phyloP scores from a whole-genome alignment of 2,329 filamentous ascomycete genomes.

The Ophiostoma piceae region DNA sequence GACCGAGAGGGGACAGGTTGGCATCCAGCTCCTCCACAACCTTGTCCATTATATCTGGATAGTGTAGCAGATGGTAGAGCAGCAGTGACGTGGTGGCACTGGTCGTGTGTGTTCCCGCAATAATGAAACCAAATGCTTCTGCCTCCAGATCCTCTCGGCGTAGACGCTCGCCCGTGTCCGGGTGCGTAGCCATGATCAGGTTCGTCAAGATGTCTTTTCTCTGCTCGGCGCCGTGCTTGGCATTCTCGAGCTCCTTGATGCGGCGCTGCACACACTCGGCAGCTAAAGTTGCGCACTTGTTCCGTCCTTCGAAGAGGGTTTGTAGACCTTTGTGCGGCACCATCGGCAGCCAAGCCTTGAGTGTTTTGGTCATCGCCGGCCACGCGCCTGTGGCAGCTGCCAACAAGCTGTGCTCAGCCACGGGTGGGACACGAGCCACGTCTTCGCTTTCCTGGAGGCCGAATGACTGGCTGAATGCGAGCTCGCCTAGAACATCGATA shows the following conservation, averaged over 20 bases:
- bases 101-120: conserved; percentile 36
- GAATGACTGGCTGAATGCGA: not conserved
- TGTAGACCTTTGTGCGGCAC: conserved; percentile 26
- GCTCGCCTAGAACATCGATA: not conserved
- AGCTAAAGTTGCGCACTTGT: conserved; percentile 23
- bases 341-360: conserved; percentile 25
- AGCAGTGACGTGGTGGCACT: conserved; percentile 32
- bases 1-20: not conserved
- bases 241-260: conserved; percentile 21
- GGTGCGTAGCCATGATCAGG: not conserved
- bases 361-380: conserved; percentile 18
- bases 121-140: conserved; percentile 37
- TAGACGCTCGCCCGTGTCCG: conserved; percentile 23
- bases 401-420: conserved; percentile 34
- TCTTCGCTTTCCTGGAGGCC: not conserved
- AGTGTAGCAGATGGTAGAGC: conserved; percentile 34
- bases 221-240: conserved; percentile 24
- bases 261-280: conserved; percentile 27
- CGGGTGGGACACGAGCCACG: not conserved
- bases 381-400: conserved; percentile 31
- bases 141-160: conserved; percentile 33
- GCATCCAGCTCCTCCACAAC: not conserved
- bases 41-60: conserved; percentile 23
- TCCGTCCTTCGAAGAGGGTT: not conserved
- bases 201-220: conserved; percentile 19